Evolutionary conservation across 352 stramenopile species (phyloP), one percentile per base, ranked within the genome.

Genomic region (Phytopythium vexans): DNA sequence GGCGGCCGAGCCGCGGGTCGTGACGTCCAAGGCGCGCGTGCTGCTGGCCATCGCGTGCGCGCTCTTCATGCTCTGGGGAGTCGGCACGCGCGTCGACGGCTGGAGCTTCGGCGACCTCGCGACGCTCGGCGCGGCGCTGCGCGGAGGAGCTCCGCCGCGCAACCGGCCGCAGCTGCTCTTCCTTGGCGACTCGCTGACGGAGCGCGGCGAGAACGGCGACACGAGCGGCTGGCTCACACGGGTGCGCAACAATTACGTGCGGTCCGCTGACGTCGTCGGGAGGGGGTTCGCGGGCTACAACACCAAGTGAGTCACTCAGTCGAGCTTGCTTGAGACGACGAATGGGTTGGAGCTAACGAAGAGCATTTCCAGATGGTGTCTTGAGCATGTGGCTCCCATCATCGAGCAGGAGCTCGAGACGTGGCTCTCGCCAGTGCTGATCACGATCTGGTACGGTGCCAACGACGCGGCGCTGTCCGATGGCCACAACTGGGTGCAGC

Each of bases 171-270:
- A 68, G 32, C 58, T 85, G 43, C 59, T 83, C 33, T 74, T 86
- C 40, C 65, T 75, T 21, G 79, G 79, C 0, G 80, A 90, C 63
- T 90, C 80, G 46, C 78, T 87, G 52, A 89, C 78, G 14, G 54
- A 89, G 53, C 57, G 64, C 39, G 75, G 60, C 8, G 70, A 60
- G 14, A 58, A 77, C 12, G 55, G 53, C 3, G 45, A 67, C n/a
- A 51, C 55, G 34, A 52, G 54, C 31, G 80, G 80, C n/a, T 90
- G 76, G 59, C 67, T 65, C 36, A 58, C 55, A 0, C 57, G 75
- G 6, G 47, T 90, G 41, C 66, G 74, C 39, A 62, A 84, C 14
- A 56, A 74, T 49, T 83, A 79, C 38, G 60, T 77, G 31, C 80
- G 77, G 27, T 84, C 72, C 3, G 66, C 70, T 10, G 77, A 88